Percentiles rank a stretch among this genome's conserved stretches.
Conservation (phyloP, 805 yeast species). For the Teunomyces stri region DNA sequence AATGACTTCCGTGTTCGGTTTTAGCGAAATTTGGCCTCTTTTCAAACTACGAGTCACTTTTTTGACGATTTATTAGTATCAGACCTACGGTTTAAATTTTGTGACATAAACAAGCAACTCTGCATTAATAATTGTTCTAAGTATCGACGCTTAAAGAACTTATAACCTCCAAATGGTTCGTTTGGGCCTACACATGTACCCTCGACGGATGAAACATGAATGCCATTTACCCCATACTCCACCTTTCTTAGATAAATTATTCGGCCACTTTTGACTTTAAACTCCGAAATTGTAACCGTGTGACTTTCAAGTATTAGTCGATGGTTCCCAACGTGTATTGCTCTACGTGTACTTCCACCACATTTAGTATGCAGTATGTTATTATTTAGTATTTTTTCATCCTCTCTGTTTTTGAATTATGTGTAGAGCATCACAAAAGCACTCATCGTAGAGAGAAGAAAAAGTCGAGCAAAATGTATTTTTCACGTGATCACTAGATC, state of each 20-base stretch:
- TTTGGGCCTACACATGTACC: too few relatives aligned
- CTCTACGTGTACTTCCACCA: background rate
- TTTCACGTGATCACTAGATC: background rate
- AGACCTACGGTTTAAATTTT: too few relatives aligned
- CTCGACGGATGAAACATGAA: too few relatives aligned
- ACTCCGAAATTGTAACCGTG: background rate
- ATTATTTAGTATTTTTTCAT: too few relatives aligned
- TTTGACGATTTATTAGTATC: background rate
- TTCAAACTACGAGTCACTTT: background rate
- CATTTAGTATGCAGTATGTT: background rate
- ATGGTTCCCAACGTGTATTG: background rate
- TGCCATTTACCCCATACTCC: too few relatives aligned
- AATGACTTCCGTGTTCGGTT: constrained; percentile 1
- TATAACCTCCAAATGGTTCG: too few relatives aligned
- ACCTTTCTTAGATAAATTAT: background rate
- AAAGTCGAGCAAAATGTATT: background rate
- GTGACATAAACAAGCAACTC: too few relatives aligned
- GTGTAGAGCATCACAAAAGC: too few relatives aligned
- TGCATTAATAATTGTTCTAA: too few relatives aligned
- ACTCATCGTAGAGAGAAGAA: too few relatives aligned
- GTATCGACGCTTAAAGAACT: too few relatives aligned
- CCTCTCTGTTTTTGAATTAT: too few relatives aligned
- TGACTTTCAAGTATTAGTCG: background rate
- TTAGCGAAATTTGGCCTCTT: background rate
- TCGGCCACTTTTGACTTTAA: background rate